phyloP scores from a whole-genome alignment of 768 basidiomycete genomes.

The Suillus placidus region DNA sequence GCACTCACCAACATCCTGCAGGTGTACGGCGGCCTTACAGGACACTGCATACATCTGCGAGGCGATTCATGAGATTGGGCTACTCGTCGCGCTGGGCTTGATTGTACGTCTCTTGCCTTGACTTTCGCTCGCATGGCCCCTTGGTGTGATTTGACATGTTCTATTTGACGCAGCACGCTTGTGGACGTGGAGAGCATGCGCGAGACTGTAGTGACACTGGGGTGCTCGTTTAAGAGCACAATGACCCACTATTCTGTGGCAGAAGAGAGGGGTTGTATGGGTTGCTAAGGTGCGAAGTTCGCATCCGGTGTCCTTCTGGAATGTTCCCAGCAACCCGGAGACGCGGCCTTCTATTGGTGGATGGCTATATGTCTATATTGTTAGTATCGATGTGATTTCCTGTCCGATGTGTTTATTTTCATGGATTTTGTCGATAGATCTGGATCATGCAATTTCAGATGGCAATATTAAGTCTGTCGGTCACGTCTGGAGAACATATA shows the following conservation, averaged over 20 bases:
- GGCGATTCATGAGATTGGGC: constrained; percentile 87
- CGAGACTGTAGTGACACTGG: constrained; percentile 82
- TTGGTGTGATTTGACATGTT: background rate
- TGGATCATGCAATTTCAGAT: too few species aligned
- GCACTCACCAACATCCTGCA: constrained; percentile 24
- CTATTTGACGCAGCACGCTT: constrained; percentile 52
- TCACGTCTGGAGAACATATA: background rate
- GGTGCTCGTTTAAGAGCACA: constrained; percentile 55
- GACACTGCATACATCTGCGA: constrained; percentile 89
- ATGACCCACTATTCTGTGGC: background rate
- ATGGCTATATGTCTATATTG: background rate
- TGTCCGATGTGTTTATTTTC: background rate
- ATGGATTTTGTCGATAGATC: background rate
- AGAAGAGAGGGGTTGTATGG: background rate
- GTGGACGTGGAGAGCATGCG: constrained; percentile 70
- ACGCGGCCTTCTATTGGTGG: background rate
- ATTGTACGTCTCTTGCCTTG: constrained; percentile 60
- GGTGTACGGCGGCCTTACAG: constrained; percentile 93
- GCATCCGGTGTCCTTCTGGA: background rate
- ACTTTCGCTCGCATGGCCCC: background rate
- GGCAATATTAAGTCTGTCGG: background rate
- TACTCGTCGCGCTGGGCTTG: constrained; percentile 87
- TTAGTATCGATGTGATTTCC: background rate
- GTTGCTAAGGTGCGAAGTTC: background rate
- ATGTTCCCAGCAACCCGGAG: background rate